Evolutionary conservation across 2,329 filamentous ascomycete genomes (phyloP).

Genomic region (Setomelanomma holmii): DNA sequence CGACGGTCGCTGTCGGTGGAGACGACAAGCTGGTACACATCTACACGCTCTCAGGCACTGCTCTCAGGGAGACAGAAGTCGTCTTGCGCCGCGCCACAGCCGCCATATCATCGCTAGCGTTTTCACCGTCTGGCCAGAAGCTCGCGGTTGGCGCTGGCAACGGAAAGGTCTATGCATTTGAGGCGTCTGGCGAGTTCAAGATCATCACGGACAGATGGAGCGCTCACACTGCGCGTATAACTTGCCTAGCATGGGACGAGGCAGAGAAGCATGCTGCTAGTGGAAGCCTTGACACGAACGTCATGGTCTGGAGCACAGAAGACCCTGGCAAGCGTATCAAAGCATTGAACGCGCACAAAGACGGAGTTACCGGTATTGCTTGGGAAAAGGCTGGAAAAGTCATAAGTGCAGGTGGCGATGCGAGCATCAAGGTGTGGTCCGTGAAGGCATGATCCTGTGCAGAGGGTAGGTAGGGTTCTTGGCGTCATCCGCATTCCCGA

Average conservation of each 20-base stretch:
- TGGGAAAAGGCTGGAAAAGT: constrained; percentile 75
- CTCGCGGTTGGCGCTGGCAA: constrained; percentile 83
- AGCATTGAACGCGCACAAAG: constrained; percentile 89
- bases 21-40: constrained; percentile 78
- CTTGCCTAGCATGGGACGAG: constrained; percentile 77
- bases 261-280: constrained; percentile 79
- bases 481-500: not conserved
- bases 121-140: constrained; percentile 77
- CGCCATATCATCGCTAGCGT: constrained; percentile 79
- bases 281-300: constrained; percentile 86
- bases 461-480: too few species aligned
- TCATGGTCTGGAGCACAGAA: constrained; percentile 87
- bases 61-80: constrained; percentile 60
- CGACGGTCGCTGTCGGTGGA: constrained; percentile 76
- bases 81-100: constrained; percentile 73
- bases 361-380: constrained; percentile 86
- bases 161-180: constrained; percentile 88
- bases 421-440: constrained; percentile 87
- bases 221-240: constrained; percentile 73
- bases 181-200: constrained; percentile 66
- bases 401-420: constrained; percentile 84
- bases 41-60: constrained; percentile 68
- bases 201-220: constrained; percentile 82
- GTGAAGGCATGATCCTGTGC: constrained; percentile 34
- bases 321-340: constrained; percentile 87